These are phyloP conservation scores for Odontarrhena argentea DNA, from an alignment of 345 rosid genomes.

Conservation along the genomic window DNA sequence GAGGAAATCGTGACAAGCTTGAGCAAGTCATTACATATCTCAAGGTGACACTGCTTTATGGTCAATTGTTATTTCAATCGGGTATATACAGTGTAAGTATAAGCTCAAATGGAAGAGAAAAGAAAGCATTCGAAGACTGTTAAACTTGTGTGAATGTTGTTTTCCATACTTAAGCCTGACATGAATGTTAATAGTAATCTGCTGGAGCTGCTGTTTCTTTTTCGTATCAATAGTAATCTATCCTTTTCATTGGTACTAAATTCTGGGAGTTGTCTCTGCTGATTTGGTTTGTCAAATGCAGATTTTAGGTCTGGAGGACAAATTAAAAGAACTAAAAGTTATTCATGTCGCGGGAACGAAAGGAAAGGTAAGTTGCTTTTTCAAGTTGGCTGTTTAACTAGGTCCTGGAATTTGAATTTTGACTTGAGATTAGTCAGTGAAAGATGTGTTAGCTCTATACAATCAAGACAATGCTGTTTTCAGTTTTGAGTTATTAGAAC, in stretches of 20 bases:
- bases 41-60: conserved; percentile 47
- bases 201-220: background rate
- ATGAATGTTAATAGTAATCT: background rate
- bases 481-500: background rate
- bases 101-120: background rate
- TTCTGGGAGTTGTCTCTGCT: conserved; percentile 21
- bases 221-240: background rate
- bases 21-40: conserved; percentile 73
- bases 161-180: background rate
- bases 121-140: conserved; percentile 3
- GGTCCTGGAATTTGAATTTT: conserved; percentile 2
- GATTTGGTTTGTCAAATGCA: conserved; percentile 38
- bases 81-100: conserved; percentile 3
- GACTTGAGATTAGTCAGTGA: background rate
- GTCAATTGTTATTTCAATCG: background rate
- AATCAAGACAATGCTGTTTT: conserved; percentile 15
- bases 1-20: conserved; percentile 56
- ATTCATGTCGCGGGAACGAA: conserved; percentile 95
- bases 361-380: conserved; percentile 65
- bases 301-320: conserved; percentile 77
- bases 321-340: conserved; percentile 56
- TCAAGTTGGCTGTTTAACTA: conserved; percentile 11
- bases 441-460: background rate
- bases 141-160: background rate
- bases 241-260: conserved; percentile 6